Percentiles rank a stretch among this genome's conserved stretches.
phyloP scores from a whole-genome alignment of 176 grass and related monocot genomes.

The Zoysia japonica region DNA sequence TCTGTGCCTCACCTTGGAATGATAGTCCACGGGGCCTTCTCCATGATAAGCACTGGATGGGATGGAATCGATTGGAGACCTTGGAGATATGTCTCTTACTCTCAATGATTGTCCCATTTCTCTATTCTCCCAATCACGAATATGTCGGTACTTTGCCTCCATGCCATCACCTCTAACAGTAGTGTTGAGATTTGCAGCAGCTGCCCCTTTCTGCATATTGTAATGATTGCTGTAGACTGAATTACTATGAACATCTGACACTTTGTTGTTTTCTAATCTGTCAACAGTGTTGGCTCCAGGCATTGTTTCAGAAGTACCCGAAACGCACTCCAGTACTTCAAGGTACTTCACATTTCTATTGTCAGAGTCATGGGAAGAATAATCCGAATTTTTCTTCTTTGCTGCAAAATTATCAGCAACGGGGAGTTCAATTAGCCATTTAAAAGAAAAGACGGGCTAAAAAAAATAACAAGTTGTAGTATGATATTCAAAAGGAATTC shows the following conservation, averaged over 20 bases:
- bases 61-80: slow-evolving; percentile 17
- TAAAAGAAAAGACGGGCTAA: background rate
- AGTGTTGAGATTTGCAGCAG: slow-evolving; percentile 37
- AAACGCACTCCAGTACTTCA: slow-evolving; percentile 57
- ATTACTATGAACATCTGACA: slow-evolving; percentile 32
- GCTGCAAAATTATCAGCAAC: slow-evolving; percentile 53
- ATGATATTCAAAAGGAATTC: slow-evolving; percentile 26
- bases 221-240: slow-evolving; percentile 30
- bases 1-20: slow-evolving; percentile 34
- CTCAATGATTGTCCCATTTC: slow-evolving; percentile 38
- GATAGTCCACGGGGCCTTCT: slow-evolving; percentile 44
- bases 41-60: slow-evolving; percentile 29
- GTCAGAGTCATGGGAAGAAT: slow-evolving; percentile 48
- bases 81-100: slow-evolving; percentile 34
- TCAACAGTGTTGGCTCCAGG: slow-evolving; percentile 24
- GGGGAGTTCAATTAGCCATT: background rate
- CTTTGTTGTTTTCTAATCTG: slow-evolving; percentile 30
- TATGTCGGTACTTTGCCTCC: slow-evolving; percentile 49
- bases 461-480: background rate
- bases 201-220: slow-evolving; percentile 32
- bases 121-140: slow-evolving; percentile 48
- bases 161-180: slow-evolving; percentile 33
- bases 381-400: slow-evolving; percentile 53
- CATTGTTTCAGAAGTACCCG: slow-evolving; percentile 35
- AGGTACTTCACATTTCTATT: slow-evolving; percentile 71